phyloP scores from a whole-genome alignment of 2,329 filamentous ascomycete species.

The Massarina eburnea region DNA sequence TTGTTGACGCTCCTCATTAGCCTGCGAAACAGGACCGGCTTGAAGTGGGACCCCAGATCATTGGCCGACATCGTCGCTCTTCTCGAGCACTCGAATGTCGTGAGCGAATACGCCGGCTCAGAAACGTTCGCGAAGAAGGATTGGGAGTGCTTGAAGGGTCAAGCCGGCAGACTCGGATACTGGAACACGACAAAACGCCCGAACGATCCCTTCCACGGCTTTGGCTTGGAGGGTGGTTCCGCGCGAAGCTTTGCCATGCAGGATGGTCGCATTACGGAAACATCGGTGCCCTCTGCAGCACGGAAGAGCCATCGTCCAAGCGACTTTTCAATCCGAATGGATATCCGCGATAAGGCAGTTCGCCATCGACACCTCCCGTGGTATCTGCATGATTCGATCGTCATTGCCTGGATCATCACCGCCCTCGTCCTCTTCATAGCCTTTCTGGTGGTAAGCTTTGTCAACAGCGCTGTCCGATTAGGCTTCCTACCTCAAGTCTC shows the following conservation, averaged over 20 bases:
- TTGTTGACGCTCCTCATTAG: constrained; percentile 62
- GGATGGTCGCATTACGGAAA: constrained; percentile 52
- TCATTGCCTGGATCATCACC: constrained; percentile 63
- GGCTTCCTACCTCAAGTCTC: constrained; percentile 73
- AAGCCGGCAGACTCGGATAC: constrained; percentile 77
- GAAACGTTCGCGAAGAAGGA: constrained; percentile 61
- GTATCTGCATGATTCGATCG: constrained; percentile 67
- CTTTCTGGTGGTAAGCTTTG: constrained; percentile 76
- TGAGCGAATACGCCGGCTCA: constrained; percentile 69
- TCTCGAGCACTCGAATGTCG: constrained; percentile 76
- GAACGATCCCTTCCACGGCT: constrained; percentile 72
- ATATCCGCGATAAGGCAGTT: constrained; percentile 54
- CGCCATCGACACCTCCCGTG: constrained; percentile 74
- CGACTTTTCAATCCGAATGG: constrained; percentile 52
- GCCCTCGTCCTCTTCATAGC: constrained; percentile 44
- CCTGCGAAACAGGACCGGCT: constrained; percentile 67
- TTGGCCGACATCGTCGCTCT: constrained; percentile 80
- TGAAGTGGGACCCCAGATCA: constrained; percentile 82
- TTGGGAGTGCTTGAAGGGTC: constrained; percentile 57
- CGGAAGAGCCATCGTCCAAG: constrained; percentile 22
- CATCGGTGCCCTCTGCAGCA: constrained; percentile 23
- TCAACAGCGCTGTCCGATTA: constrained; percentile 63
- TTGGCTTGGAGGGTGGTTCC: constrained; percentile 65
- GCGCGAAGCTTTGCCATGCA: constrained; percentile 55
- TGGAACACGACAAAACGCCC: constrained; percentile 72